Percentiles rank a stretch among this genome's conserved stretches.
These are phyloP conservation scores for Penicillium soppii DNA, from an alignment of 495 filamentous ascomycete genomes.

Conservation along the genomic window DNA sequence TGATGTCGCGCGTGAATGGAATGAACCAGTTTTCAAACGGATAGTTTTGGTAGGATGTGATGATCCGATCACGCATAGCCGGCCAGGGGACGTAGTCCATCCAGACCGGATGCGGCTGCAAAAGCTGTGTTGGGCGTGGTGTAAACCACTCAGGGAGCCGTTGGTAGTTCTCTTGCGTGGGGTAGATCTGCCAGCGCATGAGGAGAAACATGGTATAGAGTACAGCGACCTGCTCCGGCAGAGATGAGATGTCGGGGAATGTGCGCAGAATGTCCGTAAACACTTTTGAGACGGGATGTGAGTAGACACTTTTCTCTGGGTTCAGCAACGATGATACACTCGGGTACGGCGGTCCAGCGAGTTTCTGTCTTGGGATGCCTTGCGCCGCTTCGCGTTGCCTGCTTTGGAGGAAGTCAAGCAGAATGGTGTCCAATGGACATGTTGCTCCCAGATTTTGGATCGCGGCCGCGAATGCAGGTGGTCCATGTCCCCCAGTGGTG, in stretches of 20 bases:
- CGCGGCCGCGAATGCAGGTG: slow-evolving; percentile 44
- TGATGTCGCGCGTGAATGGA: slow-evolving; percentile 70
- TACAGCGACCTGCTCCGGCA: slow-evolving; percentile 76
- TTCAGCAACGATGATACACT: slow-evolving; percentile 73
- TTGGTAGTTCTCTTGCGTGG: slow-evolving; percentile 71
- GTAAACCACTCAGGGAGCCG: slow-evolving; percentile 66
- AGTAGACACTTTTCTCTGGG: slow-evolving; percentile 55
- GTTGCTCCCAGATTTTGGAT: slow-evolving; percentile 61
- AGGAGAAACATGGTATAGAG: slow-evolving; percentile 81
- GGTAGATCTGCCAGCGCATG: slow-evolving; percentile 79
- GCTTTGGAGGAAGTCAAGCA: slow-evolving; percentile 74
- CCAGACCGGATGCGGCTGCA: slow-evolving; percentile 69
- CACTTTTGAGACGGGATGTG: slow-evolving; percentile 75
- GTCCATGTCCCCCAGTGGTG: slow-evolving; percentile 20
- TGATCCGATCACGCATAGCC: slow-evolving; percentile 64
- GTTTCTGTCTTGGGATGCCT: slow-evolving; percentile 56
- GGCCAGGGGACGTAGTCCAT: slow-evolving; percentile 77
- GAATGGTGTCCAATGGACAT: slow-evolving; percentile 69
- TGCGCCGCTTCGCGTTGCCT: slow-evolving; percentile 62
- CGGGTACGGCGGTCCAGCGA: slow-evolving; percentile 73
- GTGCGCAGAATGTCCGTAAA: slow-evolving; percentile 77
- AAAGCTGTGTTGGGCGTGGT: slow-evolving; percentile 60
- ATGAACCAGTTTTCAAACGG: slow-evolving; percentile 78
- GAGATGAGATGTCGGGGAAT: slow-evolving; percentile 64
- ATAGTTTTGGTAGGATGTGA: slow-evolving; percentile 46